Base-by-base conservation (phyloP, 805 yeast genomes). In the Saturnispora silvae region DNA sequence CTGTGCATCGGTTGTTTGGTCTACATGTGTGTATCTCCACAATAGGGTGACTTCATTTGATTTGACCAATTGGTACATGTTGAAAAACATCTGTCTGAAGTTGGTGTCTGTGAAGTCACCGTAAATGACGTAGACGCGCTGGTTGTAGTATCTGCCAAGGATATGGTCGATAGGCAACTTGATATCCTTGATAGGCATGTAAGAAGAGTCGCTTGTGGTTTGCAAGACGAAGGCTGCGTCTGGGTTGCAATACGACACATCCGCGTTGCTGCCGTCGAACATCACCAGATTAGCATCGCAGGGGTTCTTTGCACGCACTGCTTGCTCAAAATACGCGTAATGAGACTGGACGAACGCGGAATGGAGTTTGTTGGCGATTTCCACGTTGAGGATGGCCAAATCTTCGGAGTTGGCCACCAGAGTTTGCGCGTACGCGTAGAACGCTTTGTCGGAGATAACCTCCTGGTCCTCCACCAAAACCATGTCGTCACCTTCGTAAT, bases 141-240 rank as follows among this genome's bases (percentile, higher is more conserved):
- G 38, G 17, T 70, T 67, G 2, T 57, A 51, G 4, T 50, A 52
- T 3, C 44, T 33, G 0, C 94, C 94, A 33, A 83, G 64, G 0
- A 80, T 60, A 40, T 85, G 64, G 49, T 89, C 96, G 42, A 71
- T 68, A 0, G 73, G 63, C 3, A 59, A 31, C 13, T 59, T 20
- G 5, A 46, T 31, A 1, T 56, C 50, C 7, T 34, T 33, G 11
- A 37, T 29, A 11, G 31, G 11, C 23, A 34, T 20, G n/a, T 40
- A 32, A 5, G 52, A 47, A n/a, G 61, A 59, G 19, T 23, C 11
- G 25, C 11, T 23, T 10, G 63, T 62, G 0, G 84, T 71, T 53
- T 80, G 78, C 40, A 92, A 63, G 3, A 96, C 94, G 54, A 73
- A 92, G 1, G 85, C 68, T 40, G 81, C 94, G 38, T 74, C 82